phyloP scores from a whole-genome alignment of 768 basidiomycete genomes.

The Tephrocybe sp. region DNA sequence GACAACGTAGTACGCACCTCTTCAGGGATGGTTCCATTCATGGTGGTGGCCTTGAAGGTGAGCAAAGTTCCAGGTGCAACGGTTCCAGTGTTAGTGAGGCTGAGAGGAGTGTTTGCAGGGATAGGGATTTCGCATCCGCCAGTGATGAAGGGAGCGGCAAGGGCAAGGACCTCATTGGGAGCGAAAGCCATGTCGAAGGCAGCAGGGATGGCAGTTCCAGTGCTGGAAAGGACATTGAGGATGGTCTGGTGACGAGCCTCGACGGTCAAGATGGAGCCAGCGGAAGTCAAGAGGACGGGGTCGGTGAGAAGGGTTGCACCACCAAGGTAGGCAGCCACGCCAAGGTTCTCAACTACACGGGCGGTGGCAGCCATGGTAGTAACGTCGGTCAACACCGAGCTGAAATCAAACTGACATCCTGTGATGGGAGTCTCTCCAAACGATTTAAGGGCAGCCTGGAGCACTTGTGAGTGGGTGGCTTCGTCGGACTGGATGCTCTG shows the following conservation, averaged over 20 bases:
- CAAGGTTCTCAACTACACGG: constrained; percentile 73
- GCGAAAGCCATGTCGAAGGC: constrained; percentile 74
- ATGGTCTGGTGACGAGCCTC: constrained; percentile 84
- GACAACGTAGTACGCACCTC: constrained; percentile 30
- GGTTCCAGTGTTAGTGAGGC: constrained; percentile 61
- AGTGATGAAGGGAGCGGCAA: constrained; percentile 63
- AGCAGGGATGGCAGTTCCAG: constrained; percentile 56
- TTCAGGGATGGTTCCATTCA: constrained; percentile 46
- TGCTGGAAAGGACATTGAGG: constrained; percentile 64
- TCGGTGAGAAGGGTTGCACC: constrained; percentile 62
- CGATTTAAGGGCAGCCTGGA: constrained; percentile 51
- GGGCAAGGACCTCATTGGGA: constrained; percentile 67
- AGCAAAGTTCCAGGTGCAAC: constrained; percentile 57
- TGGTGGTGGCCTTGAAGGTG: constrained; percentile 54
- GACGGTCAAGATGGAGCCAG: constrained; percentile 71
- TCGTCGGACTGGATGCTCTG: constrained; percentile 61
- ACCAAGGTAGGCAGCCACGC: constrained; percentile 76
- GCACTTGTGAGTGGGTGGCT: constrained; percentile 49
- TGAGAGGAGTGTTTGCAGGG: constrained; percentile 56
- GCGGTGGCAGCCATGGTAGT: constrained; percentile 67
- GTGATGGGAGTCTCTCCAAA: constrained; percentile 54
- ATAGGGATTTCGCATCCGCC: constrained; percentile 59
- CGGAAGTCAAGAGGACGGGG: constrained; percentile 58
- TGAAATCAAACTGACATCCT: constrained; percentile 69
- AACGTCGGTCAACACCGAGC: constrained; percentile 59